phyloP scores from a whole-genome alignment of 2,329 filamentous ascomycete species.

The Acarospora socialis region DNA sequence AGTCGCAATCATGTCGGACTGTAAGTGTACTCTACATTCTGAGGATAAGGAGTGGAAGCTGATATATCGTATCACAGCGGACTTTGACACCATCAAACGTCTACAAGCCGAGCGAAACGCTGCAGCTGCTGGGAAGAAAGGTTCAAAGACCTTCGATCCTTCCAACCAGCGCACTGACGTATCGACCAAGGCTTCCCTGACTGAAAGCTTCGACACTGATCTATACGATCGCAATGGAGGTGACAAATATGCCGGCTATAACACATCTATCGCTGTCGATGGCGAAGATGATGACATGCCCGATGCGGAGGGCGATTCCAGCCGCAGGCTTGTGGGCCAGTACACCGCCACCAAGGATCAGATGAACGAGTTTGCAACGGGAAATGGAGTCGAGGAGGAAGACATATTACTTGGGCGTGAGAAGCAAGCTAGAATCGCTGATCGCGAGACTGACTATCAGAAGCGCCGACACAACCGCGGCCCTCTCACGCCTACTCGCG shows the following conservation, averaged over 20 bases:
- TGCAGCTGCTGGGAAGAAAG: conserved; percentile 61
- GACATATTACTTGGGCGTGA: conserved; percentile 77
- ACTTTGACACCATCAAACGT: conserved; percentile 76
- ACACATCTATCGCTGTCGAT: conserved; percentile 69
- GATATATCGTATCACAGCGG: conserved; percentile 38
- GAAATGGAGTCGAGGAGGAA: conserved; percentile 76
- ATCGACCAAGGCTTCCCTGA: conserved; percentile 82
- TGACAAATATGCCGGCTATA: conserved; percentile 81
- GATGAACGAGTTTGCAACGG: conserved; percentile 85
- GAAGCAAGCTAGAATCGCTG: conserved; percentile 77
- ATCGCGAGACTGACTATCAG: conserved; percentile 94
- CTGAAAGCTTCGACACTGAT: conserved; percentile 69
- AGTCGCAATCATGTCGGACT: conserved; percentile 29
- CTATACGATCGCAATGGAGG: conserved; percentile 67
- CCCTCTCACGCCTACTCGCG: conserved; percentile 64
- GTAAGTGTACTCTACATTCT: conserved; percentile 19
- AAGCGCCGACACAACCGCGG: conserved; percentile 83
- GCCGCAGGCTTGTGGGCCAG: conserved; percentile 74
- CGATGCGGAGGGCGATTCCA: conserved; percentile 49
- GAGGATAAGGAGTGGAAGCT: conserved; percentile 13
- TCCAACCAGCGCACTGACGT: conserved; percentile 68
- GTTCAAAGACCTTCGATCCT: conserved; percentile 64
- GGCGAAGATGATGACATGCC: conserved; percentile 68
- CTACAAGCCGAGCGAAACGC: conserved; percentile 89
- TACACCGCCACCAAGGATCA: conserved; percentile 88